phyloP scores from a whole-genome alignment of 495 filamentous ascomycete species.

The Podospora anserina region DNA sequence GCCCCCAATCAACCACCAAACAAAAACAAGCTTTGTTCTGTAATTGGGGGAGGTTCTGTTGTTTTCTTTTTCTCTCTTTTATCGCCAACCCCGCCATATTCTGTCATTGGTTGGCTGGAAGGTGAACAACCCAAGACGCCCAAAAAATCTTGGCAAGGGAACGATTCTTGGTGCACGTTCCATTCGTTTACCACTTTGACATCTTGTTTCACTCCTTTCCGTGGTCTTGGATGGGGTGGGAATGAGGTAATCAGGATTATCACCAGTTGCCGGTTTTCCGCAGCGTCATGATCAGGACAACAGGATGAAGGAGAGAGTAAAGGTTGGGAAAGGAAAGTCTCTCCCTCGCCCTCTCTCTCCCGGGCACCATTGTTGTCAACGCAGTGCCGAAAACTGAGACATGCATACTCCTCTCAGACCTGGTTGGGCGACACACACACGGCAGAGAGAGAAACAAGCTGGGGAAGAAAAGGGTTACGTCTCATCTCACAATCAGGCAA shows the following conservation, averaged over 20 bases:
- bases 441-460: background rate
- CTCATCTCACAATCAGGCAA: background rate
- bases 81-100: background rate
- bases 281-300: background rate
- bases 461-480: background rate
- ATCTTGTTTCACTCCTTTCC: background rate
- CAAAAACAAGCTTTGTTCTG: background rate
- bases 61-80: background rate
- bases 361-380: background rate
- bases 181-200: background rate
- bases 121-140: background rate
- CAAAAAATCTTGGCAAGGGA: background rate
- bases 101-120: background rate
- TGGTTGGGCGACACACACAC: background rate
- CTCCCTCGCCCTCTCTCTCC: background rate
- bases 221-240: background rate
- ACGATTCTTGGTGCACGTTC: background rate
- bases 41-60: background rate
- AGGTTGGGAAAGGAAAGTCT: background rate
- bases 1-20: background rate
- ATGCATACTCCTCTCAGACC: background rate
- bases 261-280: background rate
- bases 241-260: background rate
- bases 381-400: background rate
- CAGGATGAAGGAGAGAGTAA: background rate